Evolutionary conservation across 2,329 filamentous ascomycete species (phyloP).

Genomic region (Colletotrichum sp.): DNA sequence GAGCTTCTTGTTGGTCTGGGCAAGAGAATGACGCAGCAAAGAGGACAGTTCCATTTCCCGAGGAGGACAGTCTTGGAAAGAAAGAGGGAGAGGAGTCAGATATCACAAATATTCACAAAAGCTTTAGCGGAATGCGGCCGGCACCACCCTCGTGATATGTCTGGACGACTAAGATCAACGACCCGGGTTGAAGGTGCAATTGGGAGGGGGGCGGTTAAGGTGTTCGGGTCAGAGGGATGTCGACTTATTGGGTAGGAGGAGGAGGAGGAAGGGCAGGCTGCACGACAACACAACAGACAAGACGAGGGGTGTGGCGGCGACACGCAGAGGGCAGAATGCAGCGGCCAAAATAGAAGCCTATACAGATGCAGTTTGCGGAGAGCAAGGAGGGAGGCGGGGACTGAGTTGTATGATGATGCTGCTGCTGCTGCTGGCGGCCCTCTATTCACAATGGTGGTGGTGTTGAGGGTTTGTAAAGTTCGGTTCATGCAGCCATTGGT

Average conservation of each 20-base stretch:
- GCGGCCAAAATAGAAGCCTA: neutral
- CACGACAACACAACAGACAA: neutral
- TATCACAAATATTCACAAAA: neutral
- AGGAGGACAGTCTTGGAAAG: neutral
- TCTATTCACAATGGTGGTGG: neutral
- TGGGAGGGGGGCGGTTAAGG: neutral
- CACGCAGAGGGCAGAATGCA: neutral
- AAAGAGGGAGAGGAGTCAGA: neutral
- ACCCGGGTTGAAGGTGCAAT: neutral
- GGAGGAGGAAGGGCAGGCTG: neutral
- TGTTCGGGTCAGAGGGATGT: neutral
- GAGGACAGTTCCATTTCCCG: neutral
- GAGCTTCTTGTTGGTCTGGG: neutral
- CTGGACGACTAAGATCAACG: neutral
- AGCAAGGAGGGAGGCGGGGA: neutral
- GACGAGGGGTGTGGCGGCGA: neutral
- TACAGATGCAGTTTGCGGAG: neutral
- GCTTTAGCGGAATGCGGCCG: neutral
- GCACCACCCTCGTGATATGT: neutral
- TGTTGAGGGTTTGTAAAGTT: neutral
- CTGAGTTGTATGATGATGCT: neutral
- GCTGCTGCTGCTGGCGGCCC: neutral
- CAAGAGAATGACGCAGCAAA: neutral
- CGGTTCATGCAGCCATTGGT: neutral
- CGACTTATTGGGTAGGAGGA: neutral